Conservation (phyloP, 441 rosid species). For the Jatropha multifida region DNA sequence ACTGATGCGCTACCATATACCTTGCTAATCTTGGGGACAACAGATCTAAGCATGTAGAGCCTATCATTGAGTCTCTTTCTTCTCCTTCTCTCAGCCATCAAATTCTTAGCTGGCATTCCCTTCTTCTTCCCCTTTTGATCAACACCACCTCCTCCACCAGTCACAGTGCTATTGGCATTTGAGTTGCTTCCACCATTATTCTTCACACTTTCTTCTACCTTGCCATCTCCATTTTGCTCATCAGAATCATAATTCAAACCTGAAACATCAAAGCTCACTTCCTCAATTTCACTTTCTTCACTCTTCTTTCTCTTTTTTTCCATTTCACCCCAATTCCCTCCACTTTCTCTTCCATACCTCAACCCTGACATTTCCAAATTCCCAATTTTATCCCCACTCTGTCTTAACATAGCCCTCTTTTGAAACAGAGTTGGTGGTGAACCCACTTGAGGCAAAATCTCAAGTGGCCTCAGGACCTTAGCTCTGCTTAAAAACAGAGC, state of each 20-base stretch:
- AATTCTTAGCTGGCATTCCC: conserved; percentile 56
- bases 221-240: conserved; percentile 32
- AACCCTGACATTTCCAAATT: conserved; percentile 24
- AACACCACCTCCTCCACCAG: conserved; percentile 29
- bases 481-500: conserved; percentile 33
- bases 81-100: conserved; percentile 67
- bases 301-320: conserved; percentile 30
- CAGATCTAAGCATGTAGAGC: conserved; percentile 59
- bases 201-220: conserved; percentile 36
- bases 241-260: conserved; percentile 54
- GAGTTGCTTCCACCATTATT: conserved; percentile 47
- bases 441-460: conserved; percentile 42
- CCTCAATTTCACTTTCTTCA: conserved; percentile 37
- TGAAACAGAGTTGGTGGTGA: conserved; percentile 55
- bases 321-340: conserved; percentile 29
- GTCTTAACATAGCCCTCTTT: conserved; percentile 51
- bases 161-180: conserved; percentile 40
- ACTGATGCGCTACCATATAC: conserved; percentile 32
- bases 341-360: conserved; percentile 26
- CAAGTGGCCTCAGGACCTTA: conserved; percentile 49
- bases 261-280: conserved; percentile 40
- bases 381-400: conserved; percentile 38
- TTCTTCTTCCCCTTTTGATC: conserved; percentile 55
- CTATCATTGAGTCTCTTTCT: conserved; percentile 63
- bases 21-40: conserved; percentile 67